Conservation (phyloP, 208 protist genomes). For the Crithidia thermophila region DNA sequence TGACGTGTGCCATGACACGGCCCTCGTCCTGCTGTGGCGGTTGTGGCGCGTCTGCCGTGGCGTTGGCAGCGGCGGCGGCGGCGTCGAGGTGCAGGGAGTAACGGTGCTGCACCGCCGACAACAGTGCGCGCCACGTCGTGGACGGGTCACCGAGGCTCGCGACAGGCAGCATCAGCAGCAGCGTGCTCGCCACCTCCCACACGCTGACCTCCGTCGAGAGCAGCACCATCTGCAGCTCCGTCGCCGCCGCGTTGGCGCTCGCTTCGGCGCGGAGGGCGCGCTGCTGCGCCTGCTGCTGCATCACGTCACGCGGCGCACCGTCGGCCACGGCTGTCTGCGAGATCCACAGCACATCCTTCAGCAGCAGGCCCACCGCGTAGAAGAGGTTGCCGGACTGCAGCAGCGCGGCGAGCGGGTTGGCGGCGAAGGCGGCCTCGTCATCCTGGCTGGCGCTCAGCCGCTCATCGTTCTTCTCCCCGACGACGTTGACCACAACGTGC, state of each 20-base stretch:
- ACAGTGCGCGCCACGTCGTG: constrained; percentile 64
- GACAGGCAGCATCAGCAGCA: constrained; percentile 76
- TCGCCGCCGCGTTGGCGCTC: constrained; percentile 41
- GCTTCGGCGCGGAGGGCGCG: constrained; percentile 47
- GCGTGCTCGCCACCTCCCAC: constrained; percentile 65
- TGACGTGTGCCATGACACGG: not conserved
- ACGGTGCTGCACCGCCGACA: constrained; percentile 39
- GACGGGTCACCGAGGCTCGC: constrained; percentile 50
- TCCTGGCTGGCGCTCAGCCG: constrained; percentile 31
- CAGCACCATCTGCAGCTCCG: constrained; percentile 63
- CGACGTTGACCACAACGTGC: constrained; percentile 43
- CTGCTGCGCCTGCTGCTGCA: constrained; percentile 38
- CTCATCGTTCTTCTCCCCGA: constrained; percentile 52
- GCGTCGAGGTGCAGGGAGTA: constrained; percentile 43
- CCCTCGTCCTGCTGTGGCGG: not conserved
- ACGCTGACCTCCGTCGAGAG: constrained; percentile 70
- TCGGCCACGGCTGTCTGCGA: not conserved
- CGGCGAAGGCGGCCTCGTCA: constrained; percentile 75
- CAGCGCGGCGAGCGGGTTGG: constrained; percentile 49
- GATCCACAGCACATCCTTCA: constrained; percentile 73
- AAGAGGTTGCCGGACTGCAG: constrained; percentile 53
- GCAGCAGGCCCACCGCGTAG: constrained; percentile 55
- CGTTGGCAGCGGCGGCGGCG: constrained; percentile 13
- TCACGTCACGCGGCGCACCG: constrained; percentile 18
- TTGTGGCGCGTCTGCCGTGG: not conserved